These are phyloP conservation scores for Phaeosphaeria sp. DNA, from an alignment of 2,329 filamentous ascomycete species.

Conservation along the genomic window DNA sequence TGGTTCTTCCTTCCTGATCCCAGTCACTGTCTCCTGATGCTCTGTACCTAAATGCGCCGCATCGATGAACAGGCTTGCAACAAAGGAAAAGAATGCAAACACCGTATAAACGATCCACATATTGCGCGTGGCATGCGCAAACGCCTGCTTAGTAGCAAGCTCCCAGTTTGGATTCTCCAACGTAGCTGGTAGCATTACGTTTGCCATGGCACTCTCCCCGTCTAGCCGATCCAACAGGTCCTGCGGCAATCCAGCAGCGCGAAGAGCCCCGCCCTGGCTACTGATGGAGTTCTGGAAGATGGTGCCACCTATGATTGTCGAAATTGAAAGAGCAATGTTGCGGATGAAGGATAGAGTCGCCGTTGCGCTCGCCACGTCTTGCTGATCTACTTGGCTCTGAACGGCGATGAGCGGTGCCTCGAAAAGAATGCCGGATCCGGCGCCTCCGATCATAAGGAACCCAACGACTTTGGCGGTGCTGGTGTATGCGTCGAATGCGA, in stretches of 20 bases:
- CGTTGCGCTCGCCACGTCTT: slow-evolving; percentile 60
- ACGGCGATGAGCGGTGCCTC: slow-evolving; percentile 63
- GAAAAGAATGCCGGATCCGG: slow-evolving; percentile 61
- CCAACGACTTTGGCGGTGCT: slow-evolving; percentile 49
- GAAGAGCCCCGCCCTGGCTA: slow-evolving; percentile 56
- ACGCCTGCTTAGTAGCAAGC: slow-evolving; percentile 49
- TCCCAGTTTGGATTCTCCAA: slow-evolving; percentile 57
- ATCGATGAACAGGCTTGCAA: slow-evolving; percentile 48
- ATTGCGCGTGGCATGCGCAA: slow-evolving; percentile 51
- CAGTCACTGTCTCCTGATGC: slow-evolving; percentile 57
- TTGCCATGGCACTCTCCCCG: slow-evolving; percentile 65
- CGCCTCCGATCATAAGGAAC: slow-evolving; percentile 58
- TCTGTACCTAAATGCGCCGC: slow-evolving; percentile 49
- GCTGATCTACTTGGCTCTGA: slow-evolving; percentile 59
- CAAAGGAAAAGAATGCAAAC: slow-evolving; percentile 47
- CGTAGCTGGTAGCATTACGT: slow-evolving; percentile 61
- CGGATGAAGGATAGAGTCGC: slow-evolving; percentile 59
- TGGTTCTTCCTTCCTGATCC: slow-evolving; percentile 43
- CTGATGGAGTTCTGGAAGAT: slow-evolving; percentile 67
- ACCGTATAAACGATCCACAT: slow-evolving; percentile 59
- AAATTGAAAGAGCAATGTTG: slow-evolving; percentile 54
- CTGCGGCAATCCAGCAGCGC: slow-evolving; percentile 56
- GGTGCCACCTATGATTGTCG: slow-evolving; percentile 58
- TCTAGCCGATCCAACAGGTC: slow-evolving; percentile 59
- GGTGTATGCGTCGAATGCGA: slow-evolving; percentile 36